Conservation (phyloP, 805 yeast species). For the Candida patagonica region DNA sequence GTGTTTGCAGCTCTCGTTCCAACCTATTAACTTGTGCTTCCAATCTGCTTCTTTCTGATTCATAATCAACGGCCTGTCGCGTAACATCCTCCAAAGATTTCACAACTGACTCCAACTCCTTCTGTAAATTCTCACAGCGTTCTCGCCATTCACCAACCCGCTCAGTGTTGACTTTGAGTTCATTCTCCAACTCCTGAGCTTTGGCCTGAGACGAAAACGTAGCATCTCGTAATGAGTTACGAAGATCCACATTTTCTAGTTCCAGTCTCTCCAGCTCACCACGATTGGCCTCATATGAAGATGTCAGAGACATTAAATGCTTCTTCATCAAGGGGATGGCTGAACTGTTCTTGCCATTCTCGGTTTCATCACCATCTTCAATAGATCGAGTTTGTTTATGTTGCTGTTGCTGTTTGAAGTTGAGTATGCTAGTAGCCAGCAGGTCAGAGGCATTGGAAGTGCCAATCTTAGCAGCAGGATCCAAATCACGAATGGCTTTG, state of each 20-base stretch:
- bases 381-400: background rate
- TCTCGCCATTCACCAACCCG: slow-evolving; percentile 22
- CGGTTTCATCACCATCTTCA: background rate
- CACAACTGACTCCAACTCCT: slow-evolving; percentile 25
- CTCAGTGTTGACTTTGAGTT: slow-evolving; percentile 16
- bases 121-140: slow-evolving; percentile 23
- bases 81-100: slow-evolving; percentile 29
- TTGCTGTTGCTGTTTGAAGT: background rate
- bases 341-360: slow-evolving; percentile 1
- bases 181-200: slow-evolving; percentile 18
- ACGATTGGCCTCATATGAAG: slow-evolving; percentile 17
- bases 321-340: slow-evolving; percentile 12
- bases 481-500: slow-evolving; percentile 7
- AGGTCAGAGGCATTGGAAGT: slow-evolving; percentile 5
- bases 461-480: slow-evolving; percentile 4
- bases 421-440: slow-evolving; percentile 2
- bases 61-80: slow-evolving; percentile 29
- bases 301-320: slow-evolving; percentile 14
- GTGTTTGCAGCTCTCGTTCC: slow-evolving; percentile 16
- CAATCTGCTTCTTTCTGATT: slow-evolving; percentile 23
- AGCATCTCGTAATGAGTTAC: slow-evolving; percentile 16
- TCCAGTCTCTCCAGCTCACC: slow-evolving; percentile 18
- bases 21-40: slow-evolving; percentile 21
- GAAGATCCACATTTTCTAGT: slow-evolving; percentile 20
- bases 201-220: slow-evolving; percentile 19